Evolutionary conservation across 768 basidiomycete species (phyloP).

Genomic region (Podaxis sp.): DNA sequence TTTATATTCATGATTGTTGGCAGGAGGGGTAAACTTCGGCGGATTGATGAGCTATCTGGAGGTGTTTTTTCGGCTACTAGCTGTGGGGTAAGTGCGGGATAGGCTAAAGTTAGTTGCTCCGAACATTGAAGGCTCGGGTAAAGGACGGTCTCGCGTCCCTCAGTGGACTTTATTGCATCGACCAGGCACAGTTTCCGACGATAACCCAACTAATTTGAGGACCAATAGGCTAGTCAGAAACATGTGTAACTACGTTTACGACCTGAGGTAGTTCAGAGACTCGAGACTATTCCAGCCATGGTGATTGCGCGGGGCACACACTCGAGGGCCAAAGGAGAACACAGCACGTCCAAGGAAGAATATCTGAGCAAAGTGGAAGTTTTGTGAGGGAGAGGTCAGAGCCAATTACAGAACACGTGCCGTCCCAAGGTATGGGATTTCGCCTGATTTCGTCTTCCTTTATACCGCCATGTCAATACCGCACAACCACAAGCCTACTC

Average conservation of each 20-base stretch:
- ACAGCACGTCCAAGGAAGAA: too few species aligned
- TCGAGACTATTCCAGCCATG: too few species aligned
- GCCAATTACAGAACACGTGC: too few species aligned
- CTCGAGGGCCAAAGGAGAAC: too few species aligned
- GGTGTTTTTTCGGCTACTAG: not conserved
- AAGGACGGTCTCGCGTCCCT: not conserved
- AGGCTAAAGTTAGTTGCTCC: not conserved
- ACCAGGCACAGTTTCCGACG: not conserved
- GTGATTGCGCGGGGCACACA: too few species aligned
- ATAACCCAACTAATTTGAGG: not conserved
- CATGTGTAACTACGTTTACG: not conserved
- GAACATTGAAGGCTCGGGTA: not conserved
- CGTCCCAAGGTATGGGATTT: too few species aligned
- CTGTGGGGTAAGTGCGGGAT: not conserved
- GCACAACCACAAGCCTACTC: not conserved
- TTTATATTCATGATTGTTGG: not conserved
- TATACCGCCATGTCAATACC: not conserved
- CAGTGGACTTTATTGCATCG: not conserved
- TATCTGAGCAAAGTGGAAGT: too few species aligned
- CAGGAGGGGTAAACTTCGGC: slow-evolving; percentile 4
- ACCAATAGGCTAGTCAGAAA: not conserved
- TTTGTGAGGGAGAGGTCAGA: too few species aligned
- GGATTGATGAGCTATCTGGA: not conserved
- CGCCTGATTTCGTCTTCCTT: not conserved
- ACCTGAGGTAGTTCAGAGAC: not conserved